phyloP scores from a whole-genome alignment of 345 rosid genomes.

The Microcos paniculata region DNA sequence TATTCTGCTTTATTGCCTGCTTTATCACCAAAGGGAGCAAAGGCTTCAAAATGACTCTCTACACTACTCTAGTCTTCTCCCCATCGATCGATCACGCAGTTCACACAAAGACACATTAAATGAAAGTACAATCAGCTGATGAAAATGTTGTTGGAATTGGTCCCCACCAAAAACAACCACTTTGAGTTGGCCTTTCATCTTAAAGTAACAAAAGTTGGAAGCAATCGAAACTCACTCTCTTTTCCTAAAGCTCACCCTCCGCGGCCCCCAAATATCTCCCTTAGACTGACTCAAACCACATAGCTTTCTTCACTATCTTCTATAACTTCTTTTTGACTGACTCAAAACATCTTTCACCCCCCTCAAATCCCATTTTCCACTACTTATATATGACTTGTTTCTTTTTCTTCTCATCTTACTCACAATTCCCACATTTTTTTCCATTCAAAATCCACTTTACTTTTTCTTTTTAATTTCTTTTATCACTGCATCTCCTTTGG shows the following conservation, averaged over 20 bases:
- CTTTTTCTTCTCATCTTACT: background rate
- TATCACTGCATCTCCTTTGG: background rate
- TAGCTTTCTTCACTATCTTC: slow-evolving; percentile 35
- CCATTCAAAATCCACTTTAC: background rate
- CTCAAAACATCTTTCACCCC: slow-evolving; percentile 22
- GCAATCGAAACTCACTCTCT: slow-evolving; percentile 26
- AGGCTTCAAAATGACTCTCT: slow-evolving; percentile 23
- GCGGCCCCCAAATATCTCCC: slow-evolving; percentile 13
- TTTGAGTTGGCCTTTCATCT: slow-evolving; percentile 42
- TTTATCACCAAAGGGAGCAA: slow-evolving; percentile 18
- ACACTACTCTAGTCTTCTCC: background rate
- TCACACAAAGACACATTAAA: background rate
- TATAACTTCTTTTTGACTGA: slow-evolving; percentile 54
- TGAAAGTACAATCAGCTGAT: slow-evolving; percentile 18
- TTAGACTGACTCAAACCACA: slow-evolving; percentile 20
- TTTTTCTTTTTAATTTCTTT: background rate
- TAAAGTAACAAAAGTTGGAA: slow-evolving; percentile 37
- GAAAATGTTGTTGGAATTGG: slow-evolving; percentile 22
- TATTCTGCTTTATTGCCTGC: slow-evolving; percentile 24
- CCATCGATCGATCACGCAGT: too few species aligned
- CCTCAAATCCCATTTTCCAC: slow-evolving; percentile 9
- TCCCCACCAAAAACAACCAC: slow-evolving; percentile 31
- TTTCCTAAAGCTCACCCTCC: slow-evolving; percentile 28
- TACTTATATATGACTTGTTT: slow-evolving; percentile 20
- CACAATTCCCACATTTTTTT: background rate